A percentile compares a stretch with the other conserved stretches of the same genome.
Evolutionary conservation across 129 eudicot genomes (phyloP).

Genomic region (sunflower (Helianthus annuus)): DNA sequence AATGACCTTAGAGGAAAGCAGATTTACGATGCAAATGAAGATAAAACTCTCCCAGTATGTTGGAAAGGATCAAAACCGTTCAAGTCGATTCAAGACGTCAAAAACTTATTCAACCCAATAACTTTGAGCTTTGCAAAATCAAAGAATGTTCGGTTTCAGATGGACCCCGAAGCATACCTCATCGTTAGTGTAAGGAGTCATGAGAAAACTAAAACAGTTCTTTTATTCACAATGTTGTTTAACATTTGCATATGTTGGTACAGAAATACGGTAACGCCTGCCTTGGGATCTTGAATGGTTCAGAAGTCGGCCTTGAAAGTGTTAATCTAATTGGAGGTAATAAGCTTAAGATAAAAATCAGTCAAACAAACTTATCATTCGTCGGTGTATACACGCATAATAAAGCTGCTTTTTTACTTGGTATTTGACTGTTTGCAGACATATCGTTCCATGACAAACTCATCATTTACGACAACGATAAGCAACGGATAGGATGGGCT

Average conservation of each 20-base stretch:
- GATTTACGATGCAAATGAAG: constrained; percentile 1
- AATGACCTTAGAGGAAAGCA: neutral
- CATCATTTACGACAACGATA: constrained; percentile 23
- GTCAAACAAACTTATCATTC: neutral
- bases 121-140: constrained; percentile 10
- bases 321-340: constrained; percentile 24
- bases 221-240: neutral
- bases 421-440: constrained; percentile 17
- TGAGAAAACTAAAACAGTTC: neutral
- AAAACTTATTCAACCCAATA: constrained; percentile 13
- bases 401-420: neutral
- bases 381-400: neutral
- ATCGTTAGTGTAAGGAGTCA: constrained; percentile 20
- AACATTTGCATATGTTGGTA: neutral
- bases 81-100: constrained; percentile 24
- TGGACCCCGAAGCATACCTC: constrained; percentile 21
- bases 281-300: constrained; percentile 23
- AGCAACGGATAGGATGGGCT: constrained; percentile 23
- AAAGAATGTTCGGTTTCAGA: constrained; percentile 7
- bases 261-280: constrained; percentile 25
- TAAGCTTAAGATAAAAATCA: neutral
- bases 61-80: constrained; percentile 16
- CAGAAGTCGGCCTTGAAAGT: neutral
- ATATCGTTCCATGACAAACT: constrained; percentile 25
- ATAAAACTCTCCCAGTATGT: constrained; percentile 14